Conservation (phyloP, 768 basidiomycete species). For the Mrakia frigida region DNA sequence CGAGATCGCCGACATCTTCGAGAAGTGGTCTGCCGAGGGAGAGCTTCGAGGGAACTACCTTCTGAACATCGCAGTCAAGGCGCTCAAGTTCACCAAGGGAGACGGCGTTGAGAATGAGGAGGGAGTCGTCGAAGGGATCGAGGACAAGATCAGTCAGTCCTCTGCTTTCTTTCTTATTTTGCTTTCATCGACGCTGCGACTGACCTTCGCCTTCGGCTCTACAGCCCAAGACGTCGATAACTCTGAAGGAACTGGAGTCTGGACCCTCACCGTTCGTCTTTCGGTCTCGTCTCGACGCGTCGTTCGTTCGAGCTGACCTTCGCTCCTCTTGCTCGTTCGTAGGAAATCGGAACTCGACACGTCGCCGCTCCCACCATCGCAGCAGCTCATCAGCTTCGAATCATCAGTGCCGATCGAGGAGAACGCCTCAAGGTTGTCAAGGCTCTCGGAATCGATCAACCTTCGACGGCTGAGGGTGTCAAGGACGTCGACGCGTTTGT, state of each 20-base stretch:
- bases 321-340: not conserved
- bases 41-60: conserved; percentile 42
- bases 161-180: not conserved
- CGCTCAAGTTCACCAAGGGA: conserved; percentile 40
- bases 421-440: conserved; percentile 39
- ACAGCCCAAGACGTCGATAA: conserved; percentile 42
- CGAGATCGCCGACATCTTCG: conserved; percentile 41
- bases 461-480: conserved; percentile 30
- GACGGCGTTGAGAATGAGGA: conserved; percentile 38
- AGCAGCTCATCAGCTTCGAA: conserved; percentile 43
- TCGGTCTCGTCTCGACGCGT: not conserved
- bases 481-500: conserved; percentile 35
- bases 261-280: conserved; percentile 33
- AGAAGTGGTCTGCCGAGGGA: conserved; percentile 39
- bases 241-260: conserved; percentile 41
- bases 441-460: conserved; percentile 40
- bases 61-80: conserved; percentile 41
- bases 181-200: not conserved
- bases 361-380: conserved; percentile 43
- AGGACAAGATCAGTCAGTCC: conserved; percentile 40
- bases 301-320: not conserved
- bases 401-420: conserved; percentile 41
- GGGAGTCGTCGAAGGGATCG: conserved; percentile 44
- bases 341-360: conserved; percentile 43
- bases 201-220: not conserved